These are phyloP conservation scores for Arthroderma sp. DNA, from an alignment of 2,329 filamentous ascomycete species.

Conservation along the genomic window DNA sequence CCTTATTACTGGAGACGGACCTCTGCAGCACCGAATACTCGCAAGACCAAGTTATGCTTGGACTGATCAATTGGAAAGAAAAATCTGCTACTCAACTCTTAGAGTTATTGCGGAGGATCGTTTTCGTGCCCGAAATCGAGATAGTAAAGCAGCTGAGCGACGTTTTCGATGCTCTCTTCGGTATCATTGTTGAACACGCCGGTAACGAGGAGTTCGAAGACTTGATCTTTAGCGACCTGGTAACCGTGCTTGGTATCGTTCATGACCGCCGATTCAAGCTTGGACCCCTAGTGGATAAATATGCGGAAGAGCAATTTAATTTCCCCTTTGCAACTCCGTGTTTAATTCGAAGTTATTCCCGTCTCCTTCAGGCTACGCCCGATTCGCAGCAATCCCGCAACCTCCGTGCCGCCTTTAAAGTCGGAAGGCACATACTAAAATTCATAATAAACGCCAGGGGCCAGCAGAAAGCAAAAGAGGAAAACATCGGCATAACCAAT, in stretches of 20 bases:
- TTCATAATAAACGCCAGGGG: slow-evolving; percentile 84
- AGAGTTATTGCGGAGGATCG: slow-evolving; percentile 62
- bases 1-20: slow-evolving; percentile 67
- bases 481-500: slow-evolving; percentile 68
- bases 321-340: slow-evolving; percentile 87
- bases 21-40: slow-evolving; percentile 92
- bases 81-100: slow-evolving; percentile 58
- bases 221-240: slow-evolving; percentile 76
- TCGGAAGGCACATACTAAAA: slow-evolving; percentile 81
- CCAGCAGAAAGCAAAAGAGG: slow-evolving; percentile 80
- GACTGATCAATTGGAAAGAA: slow-evolving; percentile 76
- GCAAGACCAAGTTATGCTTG: slow-evolving; percentile 75
- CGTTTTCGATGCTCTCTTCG: slow-evolving; percentile 82
- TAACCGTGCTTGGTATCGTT: slow-evolving; percentile 82
- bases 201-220: slow-evolving; percentile 88
- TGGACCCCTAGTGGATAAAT: slow-evolving; percentile 78
- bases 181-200: slow-evolving; percentile 79
- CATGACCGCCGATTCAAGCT: slow-evolving; percentile 90
- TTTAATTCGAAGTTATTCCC: slow-evolving; percentile 71
- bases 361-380: slow-evolving; percentile 67
- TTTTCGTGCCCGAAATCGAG: slow-evolving; percentile 94
- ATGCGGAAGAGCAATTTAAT: slow-evolving; percentile 77
- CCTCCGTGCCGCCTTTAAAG: slow-evolving; percentile 84
- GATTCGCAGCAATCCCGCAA: slow-evolving; percentile 74
- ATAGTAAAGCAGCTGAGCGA: slow-evolving; percentile 86